Evolutionary conservation across 768 basidiomycete genomes (phyloP).

Genomic region (Neoboletus brunneissimus): DNA sequence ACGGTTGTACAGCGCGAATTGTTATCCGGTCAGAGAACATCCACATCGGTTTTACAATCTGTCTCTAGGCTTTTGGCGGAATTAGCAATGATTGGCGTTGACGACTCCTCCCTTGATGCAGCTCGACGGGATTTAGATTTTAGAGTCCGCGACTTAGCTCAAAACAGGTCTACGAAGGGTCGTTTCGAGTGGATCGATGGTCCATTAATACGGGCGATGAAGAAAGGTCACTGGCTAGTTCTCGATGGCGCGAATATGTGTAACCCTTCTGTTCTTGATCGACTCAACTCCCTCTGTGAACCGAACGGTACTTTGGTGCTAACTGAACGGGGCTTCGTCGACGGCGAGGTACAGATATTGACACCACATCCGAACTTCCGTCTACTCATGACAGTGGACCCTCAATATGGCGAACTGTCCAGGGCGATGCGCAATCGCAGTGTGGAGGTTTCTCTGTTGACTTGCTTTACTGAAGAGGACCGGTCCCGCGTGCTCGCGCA

Average conservation of each 20-base stretch:
- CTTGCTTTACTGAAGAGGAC: conserved; percentile 44
- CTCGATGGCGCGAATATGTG: conserved; percentile 94
- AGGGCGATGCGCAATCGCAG: conserved; percentile 99
- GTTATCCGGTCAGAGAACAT: conserved; percentile 13
- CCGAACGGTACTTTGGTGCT: conserved; percentile 76
- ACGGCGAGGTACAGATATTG: conserved; percentile 71
- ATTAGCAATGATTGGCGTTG: conserved; percentile 16
- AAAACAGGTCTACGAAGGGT: conserved; percentile 37
- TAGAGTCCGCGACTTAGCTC: conserved; percentile 23
- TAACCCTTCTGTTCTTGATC: conserved; percentile 91
- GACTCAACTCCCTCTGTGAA: conserved; percentile 96
- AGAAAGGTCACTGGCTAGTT: conserved; percentile 83
- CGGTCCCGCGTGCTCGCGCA: conserved; percentile 43
- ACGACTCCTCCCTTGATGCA: conserved; percentile 11
- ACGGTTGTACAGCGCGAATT: conserved; percentile 16
- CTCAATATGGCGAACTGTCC: conserved; percentile 88
- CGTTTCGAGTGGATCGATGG: conserved; percentile 96
- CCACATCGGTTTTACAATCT: conserved; percentile 22
- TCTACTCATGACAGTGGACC: conserved; percentile 91
- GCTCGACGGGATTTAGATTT: conserved; percentile 14
- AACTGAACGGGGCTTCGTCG: conserved; percentile 83
- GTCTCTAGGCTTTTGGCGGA: conserved; percentile 30
- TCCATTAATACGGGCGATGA: conserved; percentile 82
- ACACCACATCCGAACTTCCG: conserved; percentile 87
- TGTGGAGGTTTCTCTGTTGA: conserved; percentile 68